Percentiles rank a stretch among this genome's conserved stretches.
Evolutionary conservation across 352 stramenopile genomes (phyloP).

Genomic region (Globisporangium barbulae): DNA sequence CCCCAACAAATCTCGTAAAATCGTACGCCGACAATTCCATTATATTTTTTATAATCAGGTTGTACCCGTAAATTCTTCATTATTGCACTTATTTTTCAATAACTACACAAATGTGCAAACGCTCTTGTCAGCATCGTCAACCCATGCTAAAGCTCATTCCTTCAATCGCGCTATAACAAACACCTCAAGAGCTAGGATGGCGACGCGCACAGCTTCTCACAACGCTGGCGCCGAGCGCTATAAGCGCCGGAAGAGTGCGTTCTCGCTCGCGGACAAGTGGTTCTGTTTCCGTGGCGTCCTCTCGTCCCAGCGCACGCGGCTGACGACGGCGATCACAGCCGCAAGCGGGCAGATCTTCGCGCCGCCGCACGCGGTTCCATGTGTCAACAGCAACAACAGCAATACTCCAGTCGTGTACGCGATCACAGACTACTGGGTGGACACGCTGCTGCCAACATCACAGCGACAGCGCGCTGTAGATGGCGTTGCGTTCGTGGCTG

Average conservation of each 20-base stretch:
- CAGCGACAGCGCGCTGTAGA: not conserved
- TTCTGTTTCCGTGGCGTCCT: conserved; percentile 36
- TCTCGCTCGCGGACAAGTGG: conserved; percentile 25
- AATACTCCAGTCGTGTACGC: conserved; percentile 25
- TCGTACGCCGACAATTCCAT: not conserved
- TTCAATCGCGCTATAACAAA: not conserved
- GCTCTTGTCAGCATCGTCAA: not conserved
- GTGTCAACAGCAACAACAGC: not conserved
- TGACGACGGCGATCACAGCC: conserved; percentile 14
- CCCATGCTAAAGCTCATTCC: not conserved
- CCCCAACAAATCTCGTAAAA: not conserved
- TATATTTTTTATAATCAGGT: not conserved
- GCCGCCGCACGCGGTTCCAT: not conserved
- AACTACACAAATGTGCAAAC: not conserved
- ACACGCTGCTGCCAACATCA: conserved; percentile 11
- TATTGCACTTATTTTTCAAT: not conserved
- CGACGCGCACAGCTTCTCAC: not conserved
- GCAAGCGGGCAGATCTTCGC: conserved; percentile 19
- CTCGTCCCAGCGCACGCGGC: conserved; percentile 10
- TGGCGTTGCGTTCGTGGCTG: conserved; percentile 6
- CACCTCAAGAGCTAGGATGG: not conserved
- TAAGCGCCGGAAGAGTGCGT: conserved; percentile 14
- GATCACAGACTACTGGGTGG: conserved; percentile 54
- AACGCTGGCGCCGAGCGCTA: not conserved
- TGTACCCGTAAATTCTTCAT: not conserved